Evolutionary conservation across 176 grass and related monocot species (phyloP), one percentile per base, ranked within the genome.

Genomic region (Oryza meyeriana): DNA sequence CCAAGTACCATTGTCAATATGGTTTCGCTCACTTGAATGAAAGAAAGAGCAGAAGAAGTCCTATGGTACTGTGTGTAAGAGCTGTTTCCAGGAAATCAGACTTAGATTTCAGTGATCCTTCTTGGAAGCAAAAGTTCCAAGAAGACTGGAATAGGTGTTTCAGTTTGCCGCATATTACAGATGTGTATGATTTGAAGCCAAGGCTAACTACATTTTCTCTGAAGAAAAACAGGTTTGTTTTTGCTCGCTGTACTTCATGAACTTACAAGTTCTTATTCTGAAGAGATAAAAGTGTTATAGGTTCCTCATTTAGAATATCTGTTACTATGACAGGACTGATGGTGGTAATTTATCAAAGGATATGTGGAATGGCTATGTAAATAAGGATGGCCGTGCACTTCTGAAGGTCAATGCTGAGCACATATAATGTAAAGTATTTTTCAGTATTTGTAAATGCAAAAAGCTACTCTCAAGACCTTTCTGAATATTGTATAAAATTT

Each of bases 361-460:
- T 24, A 89, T 70, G 35, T 88, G 86, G 88, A 91, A 98, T 25
- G 88, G 92, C 63, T 95, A 98, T 80, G 95, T 98, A 24, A 86
- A 98, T 87, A 87, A 93, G 79, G 82, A 94, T 85, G 95, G 95
- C 36, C 73, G 95, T 48, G 88, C 95, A 84, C 95, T 98, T 89
- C 76, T 98, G 57, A 98, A 98, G 95, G 95, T 98, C 34, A 66
- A 17, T 78, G 41, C 64, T 24, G 61, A 90, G 44, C 14, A 69
- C n/a, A 55, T 50, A 67, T 83, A 36, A 48, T 82, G 32, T 77
- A 35, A 84, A 79, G 38, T 63, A 42, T 48, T 57, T 73, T 59
- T 34, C 17, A 32, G 29, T 72, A 69, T 90, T 59, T 85, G 38
- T 83, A 39, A 76, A 79, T 27, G 31, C 61, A 45, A 76, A 44